These are phyloP conservation scores for Tetrahymena thermophila DNA, from an alignment of 73 alveolate species.

Conservation along the genomic window DNA sequence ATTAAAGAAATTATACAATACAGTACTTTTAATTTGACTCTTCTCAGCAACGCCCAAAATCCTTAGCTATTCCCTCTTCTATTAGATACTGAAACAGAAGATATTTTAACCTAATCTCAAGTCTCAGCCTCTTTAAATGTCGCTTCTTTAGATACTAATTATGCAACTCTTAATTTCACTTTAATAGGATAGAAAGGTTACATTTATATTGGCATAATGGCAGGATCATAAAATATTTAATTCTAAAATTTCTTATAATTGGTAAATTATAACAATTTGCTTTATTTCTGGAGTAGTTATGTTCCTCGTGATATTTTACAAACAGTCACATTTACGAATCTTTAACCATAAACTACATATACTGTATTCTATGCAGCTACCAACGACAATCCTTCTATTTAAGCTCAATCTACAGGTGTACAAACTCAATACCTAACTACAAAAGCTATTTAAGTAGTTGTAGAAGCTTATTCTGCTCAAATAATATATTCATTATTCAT, in stretches of 20 bases:
- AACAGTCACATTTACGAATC: neutral
- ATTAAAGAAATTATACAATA: neutral
- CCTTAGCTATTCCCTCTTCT: neutral
- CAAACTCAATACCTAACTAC: neutral
- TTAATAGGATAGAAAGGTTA: neutral
- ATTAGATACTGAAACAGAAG: neutral
- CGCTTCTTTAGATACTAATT: neutral
- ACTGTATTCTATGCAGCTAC: neutral
- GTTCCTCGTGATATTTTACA: neutral
- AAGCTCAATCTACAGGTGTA: neutral
- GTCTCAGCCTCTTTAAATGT: neutral
- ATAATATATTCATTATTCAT: neutral
- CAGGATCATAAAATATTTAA: neutral
- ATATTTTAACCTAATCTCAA: neutral
- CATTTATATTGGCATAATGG: neutral
- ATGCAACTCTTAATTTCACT: neutral
- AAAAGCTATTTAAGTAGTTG: neutral
- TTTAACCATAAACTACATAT: neutral
- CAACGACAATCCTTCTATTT: neutral
- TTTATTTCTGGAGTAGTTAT: neutral
- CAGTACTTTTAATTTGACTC: neutral
- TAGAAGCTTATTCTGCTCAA: neutral
- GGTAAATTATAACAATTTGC: neutral
- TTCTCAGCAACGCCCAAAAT: neutral
- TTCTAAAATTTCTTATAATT: neutral